Evolutionary conservation across 768 basidiomycete species (phyloP), one percentile per base, ranked within the genome.

Genomic region (Leccinum rimulosum): DNA sequence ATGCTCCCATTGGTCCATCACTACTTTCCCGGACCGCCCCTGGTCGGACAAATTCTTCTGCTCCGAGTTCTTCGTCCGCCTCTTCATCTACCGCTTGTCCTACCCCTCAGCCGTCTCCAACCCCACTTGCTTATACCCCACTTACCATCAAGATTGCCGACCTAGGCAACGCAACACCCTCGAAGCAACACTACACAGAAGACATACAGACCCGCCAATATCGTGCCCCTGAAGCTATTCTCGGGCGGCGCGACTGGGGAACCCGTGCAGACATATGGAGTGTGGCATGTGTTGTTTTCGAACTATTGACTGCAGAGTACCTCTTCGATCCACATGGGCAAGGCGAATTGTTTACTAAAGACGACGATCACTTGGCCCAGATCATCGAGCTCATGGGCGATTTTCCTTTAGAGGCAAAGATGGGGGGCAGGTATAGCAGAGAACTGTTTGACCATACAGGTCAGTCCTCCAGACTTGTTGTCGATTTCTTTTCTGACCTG

Each of bases 151-250:
- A 97, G 80, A 95, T 97, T 61, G 94, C 94, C 31, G 94, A 97
- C 76, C 77, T 97, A 48, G 94, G 94, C 27, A 97, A 97, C 70
- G 95, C 94, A 27, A 95, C 94, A 36, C 94, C 93, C 15, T 87
- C 91, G n/a, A 87, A 78, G 64, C 86, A 87, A 66, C 93, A 96
- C 71, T 97, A 85, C 71, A 96, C 94, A 9, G 94, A 95, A 68
- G 94, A 95, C 70, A 96, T 95, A 64, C 95, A 96, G 76, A 97
- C 94, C n/a, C 84, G 94, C 47, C 94, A 96, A 70, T 97, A 97
- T 72, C 88, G 94, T 61, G 84, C 91, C 28, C 94, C 94, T n/a
- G 94, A 97, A 73, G 94, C 93, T 55, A 94, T 97, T 65, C 77
- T 95, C 17, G 94, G 95, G 17, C 84, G 87, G 56, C 83, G 82